Conservation (phyloP, 345 rosid genomes). For the Acer yangbiense region DNA sequence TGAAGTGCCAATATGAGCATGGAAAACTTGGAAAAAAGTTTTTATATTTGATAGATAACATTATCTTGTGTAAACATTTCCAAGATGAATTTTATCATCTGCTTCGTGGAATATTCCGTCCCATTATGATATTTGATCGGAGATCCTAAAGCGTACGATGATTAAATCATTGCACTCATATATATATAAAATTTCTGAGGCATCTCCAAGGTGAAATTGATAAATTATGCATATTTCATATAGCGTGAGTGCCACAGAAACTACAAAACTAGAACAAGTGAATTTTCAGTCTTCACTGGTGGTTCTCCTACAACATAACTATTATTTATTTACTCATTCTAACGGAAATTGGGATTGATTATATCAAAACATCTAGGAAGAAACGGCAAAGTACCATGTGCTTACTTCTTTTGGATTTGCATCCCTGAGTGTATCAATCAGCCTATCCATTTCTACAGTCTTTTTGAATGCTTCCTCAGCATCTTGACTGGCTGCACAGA, state of each 20-base stretch:
- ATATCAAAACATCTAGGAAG: background rate
- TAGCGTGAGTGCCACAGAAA: background rate
- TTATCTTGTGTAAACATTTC: background rate
- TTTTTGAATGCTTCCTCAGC: conserved; percentile 88
- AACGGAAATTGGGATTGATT: background rate
- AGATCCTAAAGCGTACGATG: background rate
- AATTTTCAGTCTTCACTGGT: background rate
- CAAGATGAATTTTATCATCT: background rate
- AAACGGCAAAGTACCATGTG: background rate
- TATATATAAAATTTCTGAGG: background rate
- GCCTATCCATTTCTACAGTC: conserved; percentile 81
- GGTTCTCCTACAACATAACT: conserved; percentile 5
- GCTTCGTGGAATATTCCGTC: background rate
- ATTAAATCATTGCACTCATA: background rate
- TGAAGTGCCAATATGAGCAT: background rate
- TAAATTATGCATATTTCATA: background rate
- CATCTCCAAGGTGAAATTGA: conserved; percentile 6
- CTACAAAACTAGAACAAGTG: background rate
- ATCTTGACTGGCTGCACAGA: conserved; percentile 77
- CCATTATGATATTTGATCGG: background rate
- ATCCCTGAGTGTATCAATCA: conserved; percentile 75
- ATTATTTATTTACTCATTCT: background rate
- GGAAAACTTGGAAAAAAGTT: background rate
- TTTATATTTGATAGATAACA: background rate
- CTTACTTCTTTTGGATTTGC: conserved; percentile 76